These are phyloP conservation scores for Trichophyton schoenleinii DNA, from an alignment of 2,329 filamentous ascomycete species.

Conservation along the genomic window DNA sequence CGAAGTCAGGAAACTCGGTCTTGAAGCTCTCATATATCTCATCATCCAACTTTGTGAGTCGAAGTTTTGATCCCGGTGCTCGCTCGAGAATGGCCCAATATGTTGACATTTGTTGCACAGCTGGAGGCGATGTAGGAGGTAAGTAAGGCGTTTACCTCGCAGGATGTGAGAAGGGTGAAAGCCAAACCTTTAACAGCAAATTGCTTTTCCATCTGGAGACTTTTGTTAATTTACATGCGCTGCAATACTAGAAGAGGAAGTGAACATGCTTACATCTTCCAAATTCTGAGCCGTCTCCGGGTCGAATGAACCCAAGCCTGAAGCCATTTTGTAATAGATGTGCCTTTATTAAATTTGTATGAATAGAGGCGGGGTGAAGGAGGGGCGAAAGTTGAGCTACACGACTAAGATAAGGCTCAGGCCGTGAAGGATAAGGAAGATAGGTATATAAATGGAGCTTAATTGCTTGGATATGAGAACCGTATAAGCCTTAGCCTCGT, in stretches of 20 bases:
- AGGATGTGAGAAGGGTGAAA: background rate
- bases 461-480: background rate
- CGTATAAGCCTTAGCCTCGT: background rate
- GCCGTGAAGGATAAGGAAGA: background rate
- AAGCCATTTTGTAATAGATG: slow-evolving; percentile 6
- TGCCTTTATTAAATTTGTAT: background rate
- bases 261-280: slow-evolving; percentile 45
- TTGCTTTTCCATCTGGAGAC: slow-evolving; percentile 82
- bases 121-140: slow-evolving; percentile 26
- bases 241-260: background rate
- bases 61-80: slow-evolving; percentile 73
- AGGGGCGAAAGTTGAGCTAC: background rate
- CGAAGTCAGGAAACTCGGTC: slow-evolving; percentile 82
- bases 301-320: slow-evolving; percentile 28
- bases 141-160: background rate
- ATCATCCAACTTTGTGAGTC: slow-evolving; percentile 87
- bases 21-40: slow-evolving; percentile 86
- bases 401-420: background rate
- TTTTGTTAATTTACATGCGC: slow-evolving; percentile 12
- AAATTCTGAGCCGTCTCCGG: slow-evolving; percentile 56
- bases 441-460: background rate
- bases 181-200: slow-evolving; percentile 85
- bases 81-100: slow-evolving; percentile 95
- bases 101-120: slow-evolving; percentile 88
- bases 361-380: background rate